Base-by-base conservation (phyloP, 1,139 yeast genomes). In the Saccharomyces pastorianus region DNA sequence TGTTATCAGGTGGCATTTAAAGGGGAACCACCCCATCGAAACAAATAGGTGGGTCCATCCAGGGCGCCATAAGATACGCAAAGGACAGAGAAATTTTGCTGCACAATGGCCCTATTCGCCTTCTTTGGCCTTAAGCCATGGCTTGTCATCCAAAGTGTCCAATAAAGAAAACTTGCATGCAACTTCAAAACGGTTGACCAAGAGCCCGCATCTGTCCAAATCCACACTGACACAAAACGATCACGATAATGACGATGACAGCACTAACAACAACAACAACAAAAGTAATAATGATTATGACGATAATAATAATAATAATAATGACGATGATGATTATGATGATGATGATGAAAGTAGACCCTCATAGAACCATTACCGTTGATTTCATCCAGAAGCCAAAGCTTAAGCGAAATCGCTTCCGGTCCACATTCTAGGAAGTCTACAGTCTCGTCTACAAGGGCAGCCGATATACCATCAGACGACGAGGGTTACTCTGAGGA, bases 11-110 rank as follows among this genome's bases (percentile, higher is more conserved):
- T 91, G 96, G 88, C 97, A 90, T 66, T 77, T 93, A 61, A 89
- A 87, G 69, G 97, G 97, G 2, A 88, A 90, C 63, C 97, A 91
- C 69, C 95, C 96, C 0, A 88, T 88, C 17, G 98, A 93, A 70
- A 90, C 97, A 0, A 91, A 87, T 66, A 78, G 96, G 64, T 93
- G 99, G 99, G 96, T 93, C 95, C 2, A 76, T 93, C 47, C 96
- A 89, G 67, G 90, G 89, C 63, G 95, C 98, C 1, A 89, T 91
- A 49, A 84, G 95, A 49, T 81, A 79, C 60, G 89, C 96, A 4
- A 88, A 89, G 65, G 98, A 93, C 67, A 76, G 78, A 51, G 79
- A 82, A 57, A 78, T 76, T 62, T 73, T 55, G 51, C 41, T 57
- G n/a, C 57, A 48, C 27, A 49, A 47, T n/a, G 55, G 50, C 3